Evolutionary conservation across 73 alveolate genomes (phyloP).

Genomic region (Paramecium primaurelia): DNA sequence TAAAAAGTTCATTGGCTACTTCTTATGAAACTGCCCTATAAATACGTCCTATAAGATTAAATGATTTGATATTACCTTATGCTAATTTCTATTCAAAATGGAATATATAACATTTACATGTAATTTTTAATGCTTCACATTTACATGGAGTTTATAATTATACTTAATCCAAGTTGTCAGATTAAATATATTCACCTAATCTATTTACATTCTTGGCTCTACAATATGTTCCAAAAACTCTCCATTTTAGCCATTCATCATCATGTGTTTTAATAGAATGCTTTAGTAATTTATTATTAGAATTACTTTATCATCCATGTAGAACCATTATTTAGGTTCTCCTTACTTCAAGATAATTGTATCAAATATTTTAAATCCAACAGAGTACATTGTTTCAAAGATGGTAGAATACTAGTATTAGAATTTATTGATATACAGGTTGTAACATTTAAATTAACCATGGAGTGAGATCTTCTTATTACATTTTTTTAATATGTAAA

Average conservation of each 20-base stretch:
- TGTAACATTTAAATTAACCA: neutral
- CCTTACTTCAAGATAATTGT: neutral
- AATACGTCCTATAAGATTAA: neutral
- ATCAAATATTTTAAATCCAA: neutral
- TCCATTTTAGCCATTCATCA: conserved; percentile 51
- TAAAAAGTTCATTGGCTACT: conserved; percentile 3
- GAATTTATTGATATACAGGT: neutral
- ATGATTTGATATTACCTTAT: neutral
- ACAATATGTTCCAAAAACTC: neutral
- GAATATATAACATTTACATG: neutral
- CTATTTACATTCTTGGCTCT: neutral
- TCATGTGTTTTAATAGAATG: neutral
- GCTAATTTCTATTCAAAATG: conserved; percentile 26
- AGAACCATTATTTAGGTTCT: conserved; percentile 40
- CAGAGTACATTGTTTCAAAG: conserved; percentile 19
- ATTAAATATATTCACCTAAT: neutral
- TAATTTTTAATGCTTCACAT: neutral
- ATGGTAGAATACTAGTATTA: neutral
- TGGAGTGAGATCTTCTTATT: neutral
- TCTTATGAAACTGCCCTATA: conserved; percentile 33
- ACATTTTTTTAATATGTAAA: conserved; percentile 9
- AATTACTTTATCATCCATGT: conserved; percentile 17
- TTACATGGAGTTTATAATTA: neutral
- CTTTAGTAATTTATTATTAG: neutral
- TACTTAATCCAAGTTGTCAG: conserved; percentile 12